Percentiles rank a stretch among this genome's conserved stretches.
phyloP scores from a whole-genome alignment of 1,284 basidiomycete species.

The Vanrija humicola region DNA sequence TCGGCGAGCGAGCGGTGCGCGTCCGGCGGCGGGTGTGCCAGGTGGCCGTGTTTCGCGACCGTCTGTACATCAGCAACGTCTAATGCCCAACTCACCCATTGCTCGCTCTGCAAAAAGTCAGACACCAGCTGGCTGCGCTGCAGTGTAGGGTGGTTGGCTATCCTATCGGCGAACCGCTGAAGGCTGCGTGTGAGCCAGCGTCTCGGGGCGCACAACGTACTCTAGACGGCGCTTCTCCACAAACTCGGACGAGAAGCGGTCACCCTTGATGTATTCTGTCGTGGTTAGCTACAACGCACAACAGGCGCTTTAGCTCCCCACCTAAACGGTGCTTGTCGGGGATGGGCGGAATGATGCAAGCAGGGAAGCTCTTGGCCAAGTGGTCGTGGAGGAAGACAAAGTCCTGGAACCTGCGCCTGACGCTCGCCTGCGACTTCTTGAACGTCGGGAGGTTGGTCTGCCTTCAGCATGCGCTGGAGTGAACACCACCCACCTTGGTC shows the following conservation, averaged over 20 bases:
- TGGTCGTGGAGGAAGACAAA: conserved; percentile 91
- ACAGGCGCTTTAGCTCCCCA: conserved; percentile 49
- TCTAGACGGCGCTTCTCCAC: conserved; percentile 86
- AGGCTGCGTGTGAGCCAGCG: conserved; percentile 57
- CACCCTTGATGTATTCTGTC: conserved; percentile 91
- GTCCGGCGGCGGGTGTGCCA: conserved; percentile 82
- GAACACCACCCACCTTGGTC: conserved; percentile 63
- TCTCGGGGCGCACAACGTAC: conserved; percentile 54
- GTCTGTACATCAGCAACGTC: conserved; percentile 55
- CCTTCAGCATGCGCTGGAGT: not conserved
- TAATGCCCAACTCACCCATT: conserved; percentile 71
- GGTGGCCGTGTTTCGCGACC: conserved; percentile 91
- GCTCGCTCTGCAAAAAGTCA: conserved; percentile 90
- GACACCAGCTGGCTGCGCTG: conserved; percentile 83
- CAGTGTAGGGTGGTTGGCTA: conserved; percentile 90
- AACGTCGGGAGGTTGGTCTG: conserved; percentile 46
- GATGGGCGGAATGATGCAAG: conserved; percentile 90
- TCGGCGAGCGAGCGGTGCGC: conserved; percentile 78
- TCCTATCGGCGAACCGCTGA: conserved; percentile 84
- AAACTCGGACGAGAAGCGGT: conserved; percentile 94
- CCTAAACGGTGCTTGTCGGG: conserved; percentile 95
- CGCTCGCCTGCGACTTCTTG: conserved; percentile 57
- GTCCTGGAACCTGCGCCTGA: conserved; percentile 91
- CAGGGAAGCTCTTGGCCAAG: conserved; percentile 86
- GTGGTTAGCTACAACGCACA: not conserved